A percentile compares a stretch with the other conserved stretches of the same genome.
phyloP scores from a whole-genome alignment of 2,329 filamentous ascomycete genomes.

The Botrytis sinoallii region DNA sequence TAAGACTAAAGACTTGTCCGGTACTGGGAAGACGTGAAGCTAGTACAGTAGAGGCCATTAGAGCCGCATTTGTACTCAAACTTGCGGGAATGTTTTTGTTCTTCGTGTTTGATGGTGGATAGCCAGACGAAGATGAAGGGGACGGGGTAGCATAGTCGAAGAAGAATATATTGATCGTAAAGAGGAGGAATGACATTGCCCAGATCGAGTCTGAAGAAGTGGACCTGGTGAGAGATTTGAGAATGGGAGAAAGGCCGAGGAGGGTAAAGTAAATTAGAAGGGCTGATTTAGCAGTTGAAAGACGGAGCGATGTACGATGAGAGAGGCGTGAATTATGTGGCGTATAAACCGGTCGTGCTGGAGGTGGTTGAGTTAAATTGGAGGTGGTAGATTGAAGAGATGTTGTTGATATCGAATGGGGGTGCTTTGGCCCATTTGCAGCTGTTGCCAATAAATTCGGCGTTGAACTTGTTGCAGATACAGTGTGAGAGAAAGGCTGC shows the following conservation, averaged over 20 bases:
- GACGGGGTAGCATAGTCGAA: conserved; percentile 77
- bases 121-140: conserved; percentile 48
- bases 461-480: conserved; percentile 35
- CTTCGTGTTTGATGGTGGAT: conserved; percentile 16
- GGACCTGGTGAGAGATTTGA: conserved; percentile 92
- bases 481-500: conserved; percentile 3
- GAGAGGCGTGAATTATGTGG: conserved; percentile 28
- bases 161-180: conserved; percentile 95
- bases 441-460: conserved; percentile 27
- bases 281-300: conserved; percentile 88
- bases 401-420: conserved; percentile 12
- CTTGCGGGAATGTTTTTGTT: conserved; percentile 48
- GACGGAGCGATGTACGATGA: conserved; percentile 53
- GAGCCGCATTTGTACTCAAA: conserved; percentile 88
- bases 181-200: conserved; percentile 90
- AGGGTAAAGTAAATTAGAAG: conserved; percentile 90
- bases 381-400: conserved; percentile 12
- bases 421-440: conserved; percentile 4
- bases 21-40: conserved; percentile 86
- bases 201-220: conserved; percentile 95
- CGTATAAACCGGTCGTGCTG: conserved; percentile 45
- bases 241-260: conserved; percentile 86
- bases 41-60: conserved; percentile 94
- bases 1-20: conserved; percentile 90
- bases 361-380: conserved; percentile 54